Base-by-base conservation (phyloP, 306 rosid species). In the Mimosa pudica region DNA sequence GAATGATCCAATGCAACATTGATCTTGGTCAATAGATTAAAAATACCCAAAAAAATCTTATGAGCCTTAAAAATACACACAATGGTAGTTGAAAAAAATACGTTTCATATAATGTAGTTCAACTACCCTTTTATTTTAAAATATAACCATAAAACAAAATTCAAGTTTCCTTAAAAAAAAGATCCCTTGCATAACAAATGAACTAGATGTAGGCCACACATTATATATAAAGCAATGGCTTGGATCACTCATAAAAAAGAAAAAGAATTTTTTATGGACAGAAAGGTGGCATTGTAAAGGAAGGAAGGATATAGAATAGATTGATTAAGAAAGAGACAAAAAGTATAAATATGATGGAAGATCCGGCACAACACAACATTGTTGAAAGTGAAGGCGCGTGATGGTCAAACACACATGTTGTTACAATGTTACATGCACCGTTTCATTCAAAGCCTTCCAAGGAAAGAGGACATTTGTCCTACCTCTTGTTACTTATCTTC, bases 391-490 rank as follows among this genome's bases (percentile, higher is more conserved):
- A 67, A 33, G 67, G 92, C 89, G 88, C 86, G 91, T 88, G 89
- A 81, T 42, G 10, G 63, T 58, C 46, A 48, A 60, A 18, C 61
- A 3, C 24, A n/a, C 20, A 51, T 18, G 73, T 11, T 10, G 0
- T n/a, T 16, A 7, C 33, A n/a, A 17, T 13, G 61, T 81, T 55
- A 44, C 47, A 48, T 24, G 30, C 30, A n/a, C 24, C n/a, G 61
- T 81, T 55, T 49, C 47, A 48, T 24, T 24, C 30, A 24, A 24
- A 81, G 38, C 61, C 42, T 62, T 32, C 18, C 68, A 62, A 62
- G 41, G 68, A 75, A 85, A 77, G 16, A 82, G 7, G 82, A 85
- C 85, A 71, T 85, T 69, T 86, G 89, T 86, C 92, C 87, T 64
- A 69, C 72, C 77, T 13, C 6, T 3, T 10, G 48, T 55, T 30